Percentiles rank a stretch among this genome's conserved stretches.
Conservation (phyloP, 148 eudicot species). For the Fagopyrum esculentum region DNA sequence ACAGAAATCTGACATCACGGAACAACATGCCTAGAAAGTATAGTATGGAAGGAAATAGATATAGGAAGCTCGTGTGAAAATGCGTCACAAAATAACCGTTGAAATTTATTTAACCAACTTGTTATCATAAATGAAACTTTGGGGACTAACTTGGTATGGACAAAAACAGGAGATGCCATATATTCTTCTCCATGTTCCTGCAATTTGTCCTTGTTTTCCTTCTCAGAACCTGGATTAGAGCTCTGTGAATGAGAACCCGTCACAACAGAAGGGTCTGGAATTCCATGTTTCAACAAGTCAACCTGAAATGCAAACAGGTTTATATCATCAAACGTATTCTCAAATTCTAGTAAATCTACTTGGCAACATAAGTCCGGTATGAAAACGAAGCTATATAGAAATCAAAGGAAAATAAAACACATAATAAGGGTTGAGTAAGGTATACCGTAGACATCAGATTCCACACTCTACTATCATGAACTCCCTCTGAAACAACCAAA, state of each 20-base stretch:
- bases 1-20: background rate
- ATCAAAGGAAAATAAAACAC: background rate
- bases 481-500: slow-evolving; percentile 83
- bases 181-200: slow-evolving; percentile 68
- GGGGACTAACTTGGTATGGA: slow-evolving; percentile 65
- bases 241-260: slow-evolving; percentile 46
- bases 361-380: background rate
- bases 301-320: slow-evolving; percentile 43
- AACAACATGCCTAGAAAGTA: background rate
- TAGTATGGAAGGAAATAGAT: background rate
- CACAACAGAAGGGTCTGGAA: slow-evolving; percentile 85
- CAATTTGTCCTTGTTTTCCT: slow-evolving; percentile 59
- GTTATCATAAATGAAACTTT: background rate
- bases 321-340: background rate
- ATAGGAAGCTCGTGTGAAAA: background rate
- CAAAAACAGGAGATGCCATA: slow-evolving; percentile 71
- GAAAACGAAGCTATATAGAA: background rate
- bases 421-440: background rate
- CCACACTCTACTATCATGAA: slow-evolving; percentile 76
- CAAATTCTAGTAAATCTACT: background rate
- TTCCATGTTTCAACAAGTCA: slow-evolving; percentile 79
- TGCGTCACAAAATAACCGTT: slow-evolving; percentile 1
- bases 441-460: slow-evolving; percentile 81
- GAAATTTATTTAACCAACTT: background rate
- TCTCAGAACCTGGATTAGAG: slow-evolving; percentile 50